Conservation (phyloP, 2,329 filamentous ascomycete genomes). For the Alternaria panax region DNA sequence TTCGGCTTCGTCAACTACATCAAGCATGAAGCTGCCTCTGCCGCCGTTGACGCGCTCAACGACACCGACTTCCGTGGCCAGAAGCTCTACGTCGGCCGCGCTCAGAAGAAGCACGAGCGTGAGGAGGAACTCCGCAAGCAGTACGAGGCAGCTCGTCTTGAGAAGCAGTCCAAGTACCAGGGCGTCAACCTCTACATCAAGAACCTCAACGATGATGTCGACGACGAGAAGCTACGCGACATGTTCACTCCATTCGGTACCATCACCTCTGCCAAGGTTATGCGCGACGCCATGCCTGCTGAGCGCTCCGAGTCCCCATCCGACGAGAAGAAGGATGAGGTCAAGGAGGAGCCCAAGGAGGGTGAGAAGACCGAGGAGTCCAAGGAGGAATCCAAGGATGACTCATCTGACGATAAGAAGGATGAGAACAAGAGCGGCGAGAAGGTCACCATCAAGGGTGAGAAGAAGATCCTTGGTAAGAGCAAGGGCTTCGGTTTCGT, state of each 20-base stretch:
- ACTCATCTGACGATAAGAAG: conserved; percentile 67
- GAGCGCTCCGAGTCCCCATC: conserved; percentile 58
- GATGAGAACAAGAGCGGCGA: conserved; percentile 61
- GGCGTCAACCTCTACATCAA: conserved; percentile 99
- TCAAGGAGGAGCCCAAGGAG: conserved; percentile 61
- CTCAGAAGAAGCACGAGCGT: conserved; percentile 99
- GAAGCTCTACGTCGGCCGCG: conserved; percentile 96
- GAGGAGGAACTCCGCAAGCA: conserved; percentile 99
- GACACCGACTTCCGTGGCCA: conserved; percentile 91
- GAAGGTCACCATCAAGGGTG: conserved; percentile 62
- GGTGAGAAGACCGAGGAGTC: conserved; percentile 60
- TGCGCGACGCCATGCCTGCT: conserved; percentile 77
- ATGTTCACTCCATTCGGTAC: conserved; percentile 91
- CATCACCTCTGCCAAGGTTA: conserved; percentile 99
- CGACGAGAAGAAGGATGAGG: conserved; percentile 58
- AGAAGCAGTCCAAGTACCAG: conserved; percentile 99
- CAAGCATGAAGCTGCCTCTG: conserved; percentile 83
- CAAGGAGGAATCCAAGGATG: conserved; percentile 64
- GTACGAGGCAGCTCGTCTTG: conserved; percentile 94
- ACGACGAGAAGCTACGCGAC: conserved; percentile 95
- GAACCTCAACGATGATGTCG: conserved; percentile 95
- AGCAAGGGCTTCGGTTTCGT: conserved; percentile 99
- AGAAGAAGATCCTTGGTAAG: conserved; percentile 82
- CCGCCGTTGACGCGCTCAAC: conserved; percentile 91
- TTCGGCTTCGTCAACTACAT: conserved; percentile 97